phyloP scores from a whole-genome alignment of 169 alveolate genomes.

The Plasmodium knowlesi region DNA sequence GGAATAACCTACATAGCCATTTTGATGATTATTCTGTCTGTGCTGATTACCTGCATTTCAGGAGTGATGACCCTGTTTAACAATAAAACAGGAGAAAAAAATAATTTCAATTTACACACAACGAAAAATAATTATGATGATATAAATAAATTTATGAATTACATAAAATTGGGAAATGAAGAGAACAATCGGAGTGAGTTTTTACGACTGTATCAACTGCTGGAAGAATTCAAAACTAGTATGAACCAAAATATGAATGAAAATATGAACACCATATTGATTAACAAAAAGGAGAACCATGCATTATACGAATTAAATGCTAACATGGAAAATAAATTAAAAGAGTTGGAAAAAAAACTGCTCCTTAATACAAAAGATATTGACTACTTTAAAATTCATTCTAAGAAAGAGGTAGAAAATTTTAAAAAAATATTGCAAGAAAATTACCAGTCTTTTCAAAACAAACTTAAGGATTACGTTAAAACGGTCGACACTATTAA shows the following conservation, averaged over 20 bases:
- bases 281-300: conserved; percentile 7
- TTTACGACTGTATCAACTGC: not conserved
- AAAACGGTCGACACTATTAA: conserved; percentile 43
- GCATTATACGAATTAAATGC: conserved; percentile 7
- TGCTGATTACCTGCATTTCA: conserved; percentile 49
- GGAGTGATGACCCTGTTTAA: conserved; percentile 46
- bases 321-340: conserved; percentile 28
- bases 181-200: not conserved
- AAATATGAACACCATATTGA: not conserved
- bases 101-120: not conserved
- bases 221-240: conserved; percentile 21
- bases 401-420: conserved; percentile 55
- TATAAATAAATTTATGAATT: conserved; percentile 43
- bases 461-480: conserved; percentile 37
- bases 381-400: conserved; percentile 35
- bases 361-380: conserved; percentile 17
- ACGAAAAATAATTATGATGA: conserved; percentile 51
- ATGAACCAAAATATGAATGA: conserved; percentile 11
- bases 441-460: conserved; percentile 44
- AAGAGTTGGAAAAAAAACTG: conserved; percentile 29
- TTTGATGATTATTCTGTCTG: conserved; percentile 47
- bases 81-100: not conserved
- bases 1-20: conserved; percentile 66
- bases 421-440: conserved; percentile 57
- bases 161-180: conserved; percentile 19